Base-by-base conservation (phyloP, 2,329 filamentous ascomycete genomes). In the Xylaria digitata region DNA sequence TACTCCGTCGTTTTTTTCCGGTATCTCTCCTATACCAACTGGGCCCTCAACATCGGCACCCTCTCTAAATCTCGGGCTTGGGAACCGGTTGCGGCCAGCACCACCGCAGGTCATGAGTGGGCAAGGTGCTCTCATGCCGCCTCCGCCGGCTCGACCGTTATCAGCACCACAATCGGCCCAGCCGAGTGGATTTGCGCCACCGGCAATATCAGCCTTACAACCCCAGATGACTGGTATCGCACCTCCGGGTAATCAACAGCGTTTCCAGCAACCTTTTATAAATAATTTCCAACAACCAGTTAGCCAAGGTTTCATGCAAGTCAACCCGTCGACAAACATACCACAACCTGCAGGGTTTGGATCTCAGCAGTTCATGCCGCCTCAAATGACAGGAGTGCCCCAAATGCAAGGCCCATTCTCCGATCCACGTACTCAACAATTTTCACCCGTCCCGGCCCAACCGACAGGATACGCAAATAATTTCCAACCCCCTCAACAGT, bases 81-180 rank as follows among this genome's bases (percentile, higher is more conserved):
- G 69, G 76, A 78, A 83, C 60, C 82, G 93, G 71, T 90, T 93
- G 77, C 85, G 93, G 69, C 94, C 93, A 50, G 82, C 88, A 65
- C 86, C 90, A 43, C 92, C 93, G 54, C 89, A 90, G 67, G 82
- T 82, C 50, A 82, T 85, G 68, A 86, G 87, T 65, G 85, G 83
- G 49, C 84, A 87, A 72, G 82, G 87, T 45, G 87, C 88, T 19
- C 83, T 97, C 43, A 87, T 94, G 68, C 87, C 90, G 55, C 93
- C 94, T 7, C 93, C 88, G 19, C 93, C 94, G 11, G 87, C 89
- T 59, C 87, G 96, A 67, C 91, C 96, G 7, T 85, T 96, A 13
- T 97, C 95, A 46, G 95, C 96, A 45, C 95, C 96, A 30, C 92
- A 93, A 77, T 92, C 93, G 61, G 90, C 88, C 56, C 91, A 91